phyloP scores from a whole-genome alignment of 2,329 filamentous ascomycete genomes.

The Fusarium succisae region DNA sequence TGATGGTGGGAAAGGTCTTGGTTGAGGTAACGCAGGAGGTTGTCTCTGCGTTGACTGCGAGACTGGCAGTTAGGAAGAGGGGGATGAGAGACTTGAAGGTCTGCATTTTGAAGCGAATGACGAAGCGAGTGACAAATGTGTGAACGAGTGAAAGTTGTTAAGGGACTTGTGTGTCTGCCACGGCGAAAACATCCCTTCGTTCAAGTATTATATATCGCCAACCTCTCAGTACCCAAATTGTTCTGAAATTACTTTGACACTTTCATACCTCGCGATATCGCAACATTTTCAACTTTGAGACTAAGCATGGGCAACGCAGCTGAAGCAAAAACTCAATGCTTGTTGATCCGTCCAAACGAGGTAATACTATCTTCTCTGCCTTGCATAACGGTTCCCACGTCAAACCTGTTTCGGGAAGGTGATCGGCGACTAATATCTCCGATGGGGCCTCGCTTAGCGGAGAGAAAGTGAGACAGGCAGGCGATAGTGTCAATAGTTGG shows the following conservation, averaged over 20 bases:
- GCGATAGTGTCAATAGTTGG: neutral
- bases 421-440: neutral
- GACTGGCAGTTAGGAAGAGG: neutral
- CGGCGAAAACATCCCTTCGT: rapidly evolving
- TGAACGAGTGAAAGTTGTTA: neutral
- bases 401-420: neutral
- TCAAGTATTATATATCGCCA: neutral
- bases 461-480: neutral
- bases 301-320: neutral
- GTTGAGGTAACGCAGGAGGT: neutral
- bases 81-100: neutral
- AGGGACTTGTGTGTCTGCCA: neutral
- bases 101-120: neutral
- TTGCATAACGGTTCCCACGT: neutral
- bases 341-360: neutral
- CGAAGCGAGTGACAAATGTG: neutral
- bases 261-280: neutral
- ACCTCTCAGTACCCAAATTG: rapidly evolving
- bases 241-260: neutral
- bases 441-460: neutral
- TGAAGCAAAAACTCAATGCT: neutral
- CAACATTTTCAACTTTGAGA: neutral
- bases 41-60: neutral
- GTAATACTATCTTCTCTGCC: neutral
- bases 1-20: neutral